Percentiles rank a stretch among this genome's conserved stretches.
phyloP scores from a whole-genome alignment of 2,329 filamentous ascomycete genomes.

The Penicillium sp. region DNA sequence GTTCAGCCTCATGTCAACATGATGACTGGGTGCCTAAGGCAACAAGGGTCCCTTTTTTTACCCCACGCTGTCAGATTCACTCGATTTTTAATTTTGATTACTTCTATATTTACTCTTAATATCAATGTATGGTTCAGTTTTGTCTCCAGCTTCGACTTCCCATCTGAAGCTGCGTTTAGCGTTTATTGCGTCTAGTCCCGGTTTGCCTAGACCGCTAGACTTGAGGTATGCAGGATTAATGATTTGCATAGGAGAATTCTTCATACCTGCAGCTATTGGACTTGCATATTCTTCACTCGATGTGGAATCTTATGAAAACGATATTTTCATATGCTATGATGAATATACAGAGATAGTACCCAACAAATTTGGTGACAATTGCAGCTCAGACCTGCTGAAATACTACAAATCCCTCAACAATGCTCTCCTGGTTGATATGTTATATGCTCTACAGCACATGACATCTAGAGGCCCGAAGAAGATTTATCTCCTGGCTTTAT shows the following conservation, averaged over 20 bases:
- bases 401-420: too few relatives aligned
- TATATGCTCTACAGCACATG: too few relatives aligned
- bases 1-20: slow-evolving; percentile 5
- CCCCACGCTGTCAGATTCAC: slow-evolving; percentile 6
- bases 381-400: neutral
- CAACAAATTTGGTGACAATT: neutral
- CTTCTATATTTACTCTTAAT: neutral
- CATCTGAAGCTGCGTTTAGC: neutral
- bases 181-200: neutral
- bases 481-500: too few relatives aligned
- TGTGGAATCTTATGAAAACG: neutral
- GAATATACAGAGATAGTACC: neutral
- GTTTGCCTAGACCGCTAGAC: slow-evolving; percentile 3
- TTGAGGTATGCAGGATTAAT: slow-evolving; percentile 5
- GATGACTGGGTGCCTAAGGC: slow-evolving; percentile 1
- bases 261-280: neutral
- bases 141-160: neutral
- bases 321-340: too few relatives aligned
- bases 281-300: neutral
- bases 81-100: neutral
- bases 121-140: neutral
- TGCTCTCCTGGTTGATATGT: too few relatives aligned
- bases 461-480: too few relatives aligned
- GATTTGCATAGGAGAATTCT: neutral
- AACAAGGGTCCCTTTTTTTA: neutral